Conservation (phyloP, 2,329 filamentous ascomycete genomes). For the Trichoderma brevicompactum region DNA sequence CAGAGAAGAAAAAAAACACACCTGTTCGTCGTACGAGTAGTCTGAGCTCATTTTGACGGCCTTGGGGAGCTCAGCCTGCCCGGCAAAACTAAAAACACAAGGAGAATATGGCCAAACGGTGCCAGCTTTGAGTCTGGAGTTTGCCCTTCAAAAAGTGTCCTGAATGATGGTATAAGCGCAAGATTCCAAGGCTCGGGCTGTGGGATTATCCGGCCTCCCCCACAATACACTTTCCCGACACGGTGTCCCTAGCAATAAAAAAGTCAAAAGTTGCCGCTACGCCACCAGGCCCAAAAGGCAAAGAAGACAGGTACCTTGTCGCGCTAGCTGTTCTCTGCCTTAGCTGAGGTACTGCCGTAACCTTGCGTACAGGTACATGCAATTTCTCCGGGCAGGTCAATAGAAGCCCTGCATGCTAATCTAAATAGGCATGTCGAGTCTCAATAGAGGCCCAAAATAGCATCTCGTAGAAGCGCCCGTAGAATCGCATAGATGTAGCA, state of each 20-base stretch:
- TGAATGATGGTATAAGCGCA: too few relatives aligned
- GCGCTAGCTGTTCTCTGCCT: not conserved
- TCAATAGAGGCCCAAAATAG: conserved; percentile 2
- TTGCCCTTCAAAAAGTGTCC: too few relatives aligned
- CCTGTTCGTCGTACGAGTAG: conserved; percentile 97
- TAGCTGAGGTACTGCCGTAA: conserved; percentile 3
- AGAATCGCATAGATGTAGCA: conserved; percentile 10
- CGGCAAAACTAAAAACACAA: conserved; percentile 29
- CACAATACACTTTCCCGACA: too few relatives aligned
- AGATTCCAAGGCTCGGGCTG: too few relatives aligned
- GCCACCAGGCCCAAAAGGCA: too few relatives aligned
- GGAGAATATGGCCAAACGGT: not conserved
- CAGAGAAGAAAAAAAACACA: conserved; percentile 40
- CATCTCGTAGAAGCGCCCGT: not conserved
- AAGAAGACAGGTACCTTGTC: too few relatives aligned
- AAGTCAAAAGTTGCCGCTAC: too few relatives aligned
- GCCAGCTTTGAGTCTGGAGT: too few relatives aligned
- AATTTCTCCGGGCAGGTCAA: not conserved
- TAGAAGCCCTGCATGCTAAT: not conserved
- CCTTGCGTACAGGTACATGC: not conserved
- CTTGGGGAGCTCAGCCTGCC: conserved; percentile 44
- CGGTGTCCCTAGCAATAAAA: too few relatives aligned
- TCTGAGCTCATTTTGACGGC: conserved; percentile 78
- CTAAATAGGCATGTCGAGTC: conserved; percentile 18
- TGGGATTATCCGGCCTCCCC: too few relatives aligned